Evolutionary conservation across 495 filamentous ascomycete species (phyloP).

Genomic region (Hypoxylon subgilvum): DNA sequence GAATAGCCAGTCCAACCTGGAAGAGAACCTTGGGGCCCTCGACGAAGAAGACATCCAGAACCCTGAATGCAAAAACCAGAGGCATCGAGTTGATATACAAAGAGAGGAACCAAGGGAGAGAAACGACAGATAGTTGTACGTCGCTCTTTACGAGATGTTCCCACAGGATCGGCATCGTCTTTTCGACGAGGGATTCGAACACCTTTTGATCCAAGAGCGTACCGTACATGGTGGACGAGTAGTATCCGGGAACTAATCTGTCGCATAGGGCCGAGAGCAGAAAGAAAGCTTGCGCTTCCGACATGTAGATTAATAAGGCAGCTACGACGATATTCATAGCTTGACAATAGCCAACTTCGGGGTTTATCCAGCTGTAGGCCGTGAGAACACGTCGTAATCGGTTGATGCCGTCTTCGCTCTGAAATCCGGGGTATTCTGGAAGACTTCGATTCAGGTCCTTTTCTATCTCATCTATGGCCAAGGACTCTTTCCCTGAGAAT

Average conservation of each 20-base stretch:
- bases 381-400: conserved; percentile 87
- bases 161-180: conserved; percentile 98
- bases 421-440: conserved; percentile 95
- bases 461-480: conserved; percentile 98
- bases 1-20: conserved; percentile 92
- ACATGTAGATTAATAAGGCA: conserved; percentile 96
- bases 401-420: conserved; percentile 93
- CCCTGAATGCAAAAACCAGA: conserved; percentile 92
- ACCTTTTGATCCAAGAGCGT: conserved; percentile 95
- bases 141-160: conserved; percentile 94
- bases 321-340: conserved; percentile 99
- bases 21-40: conserved; percentile 98
- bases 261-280: conserved; percentile 91
- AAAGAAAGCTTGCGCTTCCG: conserved; percentile 94
- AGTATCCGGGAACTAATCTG: conserved; percentile 91
- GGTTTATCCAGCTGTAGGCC: conserved; percentile 95
- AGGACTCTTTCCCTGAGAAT: conserved; percentile 78
- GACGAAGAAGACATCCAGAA: conserved; percentile 96
- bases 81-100: conserved; percentile 99
- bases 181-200: conserved; percentile 95
- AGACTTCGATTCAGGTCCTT: conserved; percentile 96
- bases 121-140: conserved; percentile 98
- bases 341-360: conserved; percentile 96
- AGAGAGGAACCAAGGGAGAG: conserved; percentile 95
- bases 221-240: conserved; percentile 98